Conservation (phyloP, 1,284 basidiomycete species). For the Rhodofomes roseus region DNA sequence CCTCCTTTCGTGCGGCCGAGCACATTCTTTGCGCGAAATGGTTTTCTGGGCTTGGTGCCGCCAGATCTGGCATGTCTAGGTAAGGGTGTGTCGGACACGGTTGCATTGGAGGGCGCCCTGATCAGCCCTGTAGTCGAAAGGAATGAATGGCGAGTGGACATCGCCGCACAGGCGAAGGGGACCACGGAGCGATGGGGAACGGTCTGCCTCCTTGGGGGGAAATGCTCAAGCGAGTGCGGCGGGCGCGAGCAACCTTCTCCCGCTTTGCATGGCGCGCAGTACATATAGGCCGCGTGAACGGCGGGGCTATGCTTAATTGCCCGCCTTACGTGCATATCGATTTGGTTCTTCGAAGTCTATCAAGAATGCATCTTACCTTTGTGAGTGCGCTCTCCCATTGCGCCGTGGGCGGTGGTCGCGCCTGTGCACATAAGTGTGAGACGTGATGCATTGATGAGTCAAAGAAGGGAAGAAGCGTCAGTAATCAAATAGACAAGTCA, state of each 20-base stretch:
- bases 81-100: neutral
- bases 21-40: constrained; percentile 1
- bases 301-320: neutral
- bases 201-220: neutral
- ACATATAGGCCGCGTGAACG: neutral
- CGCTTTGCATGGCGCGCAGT: neutral
- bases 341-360: neutral
- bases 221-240: neutral
- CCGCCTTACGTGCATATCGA: neutral
- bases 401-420: neutral
- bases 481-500: no score
- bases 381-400: neutral
- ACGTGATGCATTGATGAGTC: neutral
- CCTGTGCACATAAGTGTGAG: neutral
- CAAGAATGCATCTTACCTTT: neutral
- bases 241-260: neutral
- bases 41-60: constrained; percentile 18
- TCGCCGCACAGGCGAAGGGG: constrained; percentile 5
- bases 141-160: constrained; percentile 31
- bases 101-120: constrained; percentile 17
- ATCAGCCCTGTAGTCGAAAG: constrained; percentile 30
- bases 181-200: neutral
- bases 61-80: constrained; percentile 15
- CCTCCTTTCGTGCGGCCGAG: constrained; percentile 14
- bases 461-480: no score